phyloP scores from a whole-genome alignment of 106 monocot genomes.

The Platanthera zijinensis region DNA sequence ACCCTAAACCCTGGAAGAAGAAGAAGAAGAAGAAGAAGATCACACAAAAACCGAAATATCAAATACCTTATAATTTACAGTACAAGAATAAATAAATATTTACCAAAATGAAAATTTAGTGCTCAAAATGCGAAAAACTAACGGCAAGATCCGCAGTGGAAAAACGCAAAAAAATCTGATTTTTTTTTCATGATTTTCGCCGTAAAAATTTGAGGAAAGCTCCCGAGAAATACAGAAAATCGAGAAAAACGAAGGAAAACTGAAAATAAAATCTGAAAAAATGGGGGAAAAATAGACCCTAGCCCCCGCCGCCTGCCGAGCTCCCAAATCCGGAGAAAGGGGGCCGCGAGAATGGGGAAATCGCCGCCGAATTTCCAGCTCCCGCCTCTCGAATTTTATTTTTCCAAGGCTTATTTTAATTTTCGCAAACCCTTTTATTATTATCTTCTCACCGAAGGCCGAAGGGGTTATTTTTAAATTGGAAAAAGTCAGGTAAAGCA shows the following conservation, averaged over 20 bases:
- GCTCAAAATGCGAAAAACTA: background rate
- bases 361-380: background rate
- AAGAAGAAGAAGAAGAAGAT: background rate
- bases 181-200: constrained; percentile 2
- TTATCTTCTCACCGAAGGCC: background rate
- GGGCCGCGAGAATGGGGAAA: background rate
- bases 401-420: background rate
- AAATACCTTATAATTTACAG: constrained; percentile 4
- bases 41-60: background rate
- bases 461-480: background rate
- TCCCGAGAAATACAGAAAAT: constrained; percentile 12
- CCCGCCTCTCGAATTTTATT: background rate
- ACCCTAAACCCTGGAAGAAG: constrained; percentile 3
- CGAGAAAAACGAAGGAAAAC: background rate
- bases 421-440: background rate
- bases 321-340: background rate
- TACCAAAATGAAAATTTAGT: background rate
- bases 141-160: background rate
- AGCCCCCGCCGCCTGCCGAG: background rate
- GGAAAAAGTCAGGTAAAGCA: background rate
- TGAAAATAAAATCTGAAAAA: background rate
- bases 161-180: constrained; percentile 5
- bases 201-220: background rate
- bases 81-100: background rate
- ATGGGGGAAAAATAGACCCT: constrained; percentile 3